phyloP scores from a whole-genome alignment of 2,329 filamentous ascomycete species.

The Ascocoryne sarcoides region DNA sequence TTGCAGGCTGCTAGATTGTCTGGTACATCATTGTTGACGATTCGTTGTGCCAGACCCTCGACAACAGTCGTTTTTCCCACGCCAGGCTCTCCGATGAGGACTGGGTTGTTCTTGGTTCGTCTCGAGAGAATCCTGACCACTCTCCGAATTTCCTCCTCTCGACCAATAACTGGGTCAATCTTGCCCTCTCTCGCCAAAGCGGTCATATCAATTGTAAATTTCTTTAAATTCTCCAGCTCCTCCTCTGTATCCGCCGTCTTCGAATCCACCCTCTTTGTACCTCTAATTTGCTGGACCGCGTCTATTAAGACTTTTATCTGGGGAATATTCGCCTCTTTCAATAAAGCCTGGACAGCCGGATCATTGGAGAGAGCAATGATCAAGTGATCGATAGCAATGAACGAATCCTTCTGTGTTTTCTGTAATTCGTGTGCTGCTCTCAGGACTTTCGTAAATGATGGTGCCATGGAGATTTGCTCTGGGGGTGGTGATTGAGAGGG shows the following conservation, averaged over 20 bases:
- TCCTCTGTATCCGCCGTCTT: constrained; percentile 90
- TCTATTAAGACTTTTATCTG: constrained; percentile 85
- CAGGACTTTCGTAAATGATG: constrained; percentile 72
- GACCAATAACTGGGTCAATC: constrained; percentile 92
- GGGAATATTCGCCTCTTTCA: constrained; percentile 83
- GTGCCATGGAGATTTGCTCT: constrained; percentile 75
- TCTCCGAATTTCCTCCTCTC: constrained; percentile 90
- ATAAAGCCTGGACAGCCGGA: constrained; percentile 56
- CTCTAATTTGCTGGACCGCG: constrained; percentile 85
- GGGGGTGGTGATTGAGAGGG: constrained; percentile 94
- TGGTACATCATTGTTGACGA: constrained; percentile 93
- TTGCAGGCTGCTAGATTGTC: constrained; percentile 92
- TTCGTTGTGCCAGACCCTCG: constrained; percentile 88
- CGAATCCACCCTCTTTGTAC: constrained; percentile 87
- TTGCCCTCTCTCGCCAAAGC: constrained; percentile 93
- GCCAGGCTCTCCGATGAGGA: constrained; percentile 94
- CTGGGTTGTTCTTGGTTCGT: constrained; percentile 97
- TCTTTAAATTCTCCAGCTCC: constrained; percentile 91
- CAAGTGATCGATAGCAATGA: constrained; percentile 88
- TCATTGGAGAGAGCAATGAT: constrained; percentile 83
- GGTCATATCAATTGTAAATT: constrained; percentile 99
- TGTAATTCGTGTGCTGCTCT: constrained; percentile 81
- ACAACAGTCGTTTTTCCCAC: constrained; percentile 98
- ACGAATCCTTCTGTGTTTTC: constrained; percentile 96
- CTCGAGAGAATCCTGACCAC: constrained; percentile 87